Evolutionary conservation across 805 yeast species (phyloP).

Genomic region (Candida succiphila): DNA sequence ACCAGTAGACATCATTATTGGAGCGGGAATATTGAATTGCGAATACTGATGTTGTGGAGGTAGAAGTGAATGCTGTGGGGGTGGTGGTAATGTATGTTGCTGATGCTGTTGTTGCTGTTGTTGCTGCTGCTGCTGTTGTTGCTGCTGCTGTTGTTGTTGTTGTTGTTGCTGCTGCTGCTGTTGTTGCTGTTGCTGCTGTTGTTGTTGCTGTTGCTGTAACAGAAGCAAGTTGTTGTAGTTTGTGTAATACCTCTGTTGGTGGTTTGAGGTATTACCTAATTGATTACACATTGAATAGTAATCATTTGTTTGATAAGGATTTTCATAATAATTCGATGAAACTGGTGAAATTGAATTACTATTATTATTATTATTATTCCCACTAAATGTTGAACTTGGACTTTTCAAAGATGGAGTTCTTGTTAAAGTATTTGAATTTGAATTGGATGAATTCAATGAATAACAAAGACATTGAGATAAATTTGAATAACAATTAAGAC

Average conservation of each 20-base stretch:
- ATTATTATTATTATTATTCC: constrained; percentile 7
- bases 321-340: constrained; percentile 11
- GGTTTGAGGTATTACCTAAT: neutral
- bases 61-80: no score
- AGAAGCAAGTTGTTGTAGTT: constrained; percentile 11
- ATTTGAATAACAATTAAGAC: constrained; percentile 2
- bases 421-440: no score
- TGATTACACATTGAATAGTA: no score
- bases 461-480: neutral
- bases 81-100: no score
- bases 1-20: no score
- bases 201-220: constrained; percentile 3
- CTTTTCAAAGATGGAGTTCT: neutral
- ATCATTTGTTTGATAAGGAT: constrained; percentile 15
- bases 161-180: neutral
- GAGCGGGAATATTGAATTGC: no score
- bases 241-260: constrained; percentile 12
- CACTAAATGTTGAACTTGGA: constrained; percentile 9
- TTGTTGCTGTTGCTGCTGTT: constrained; percentile 1
- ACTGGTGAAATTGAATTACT: neutral
- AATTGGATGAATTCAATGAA: constrained; percentile 9
- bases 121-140: neutral
- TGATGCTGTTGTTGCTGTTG: neutral
- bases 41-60: no score
- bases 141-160: neutral